These are phyloP conservation scores for Stephanodiscus triporus DNA, from an alignment of 108 stramenopile species.

Conservation along the genomic window DNA sequence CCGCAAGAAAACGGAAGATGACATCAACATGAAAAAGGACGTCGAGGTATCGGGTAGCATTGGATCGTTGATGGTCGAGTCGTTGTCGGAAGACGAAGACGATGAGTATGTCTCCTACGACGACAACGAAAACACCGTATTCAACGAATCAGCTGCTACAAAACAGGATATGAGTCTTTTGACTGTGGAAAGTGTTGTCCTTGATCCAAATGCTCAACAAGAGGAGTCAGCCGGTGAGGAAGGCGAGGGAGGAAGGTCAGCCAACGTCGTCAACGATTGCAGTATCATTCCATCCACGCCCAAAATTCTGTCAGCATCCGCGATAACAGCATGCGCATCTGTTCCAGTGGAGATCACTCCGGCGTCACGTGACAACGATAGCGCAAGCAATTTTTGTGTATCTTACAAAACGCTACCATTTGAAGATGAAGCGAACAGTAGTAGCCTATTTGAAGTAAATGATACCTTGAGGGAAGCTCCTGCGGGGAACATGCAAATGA, in stretches of 20 bases:
- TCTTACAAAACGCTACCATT: no score
- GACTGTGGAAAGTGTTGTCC: no score
- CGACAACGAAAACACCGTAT: neutral
- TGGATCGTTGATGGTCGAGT: neutral
- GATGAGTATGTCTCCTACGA: neutral
- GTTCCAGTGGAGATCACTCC: no score
- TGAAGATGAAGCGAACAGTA: neutral
- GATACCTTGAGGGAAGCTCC: neutral
- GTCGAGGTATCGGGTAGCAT: neutral
- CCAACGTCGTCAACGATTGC: neutral
- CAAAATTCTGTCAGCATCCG: neutral
- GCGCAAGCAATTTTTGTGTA: neutral
- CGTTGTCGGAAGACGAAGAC: neutral
- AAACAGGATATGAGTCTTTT: no score
- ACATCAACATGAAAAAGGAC: neutral
- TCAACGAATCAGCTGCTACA: no score
- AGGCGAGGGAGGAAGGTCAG: neutral
- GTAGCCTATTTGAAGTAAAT: neutral
- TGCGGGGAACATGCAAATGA: neutral
- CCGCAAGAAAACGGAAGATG: neutral
- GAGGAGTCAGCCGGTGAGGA: neutral
- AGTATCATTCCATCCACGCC: neutral
- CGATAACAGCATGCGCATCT: neutral
- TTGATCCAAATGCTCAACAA: neutral
- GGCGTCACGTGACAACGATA: neutral